Base-by-base conservation (phyloP, 78 protist genomes). In the Trichosphaerium sp. region DNA sequence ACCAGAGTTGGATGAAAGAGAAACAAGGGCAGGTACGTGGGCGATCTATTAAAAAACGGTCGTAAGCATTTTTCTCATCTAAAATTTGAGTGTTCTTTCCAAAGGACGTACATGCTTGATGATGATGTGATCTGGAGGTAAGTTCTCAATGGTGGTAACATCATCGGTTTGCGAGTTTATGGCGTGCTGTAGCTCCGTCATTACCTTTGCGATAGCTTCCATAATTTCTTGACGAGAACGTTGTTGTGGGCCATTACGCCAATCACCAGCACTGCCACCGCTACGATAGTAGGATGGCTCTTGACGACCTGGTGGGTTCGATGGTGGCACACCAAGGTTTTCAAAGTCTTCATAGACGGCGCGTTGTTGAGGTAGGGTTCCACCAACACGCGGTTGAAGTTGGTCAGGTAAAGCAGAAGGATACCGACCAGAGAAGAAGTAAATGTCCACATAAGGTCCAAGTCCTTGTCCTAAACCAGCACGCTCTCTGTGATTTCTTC, bases 261-360 rank as follows among this genome's bases (percentile, higher is more conserved):
- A n/a, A n/a, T n/a, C n/a, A n/a, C n/a, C n/a, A n/a, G n/a, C n/a
- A n/a, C n/a, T n/a, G n/a, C n/a, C n/a, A n/a, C n/a, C n/a, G n/a
- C n/a, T n/a, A n/a, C n/a, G n/a, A n/a, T n/a, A n/a, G n/a, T n/a
- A n/a, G 31, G n/a, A 6, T 6, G 8, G 4, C 15, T 28, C 38
- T n/a, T 4, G 70, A 37, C 38, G 4, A 43, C 23, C 38, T 21
- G 23, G 70, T 14, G 34, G 1, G 60, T 42, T 26, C 66, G 43
- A 35, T 34, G 54, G 89, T 12, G 87, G 58, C 5, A 70, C 25
- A n/a, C n/a, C n/a, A n/a, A n/a, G n/a, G 39, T 80, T 59, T 7
- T 62, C 37, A 65, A 91, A 90, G 29, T 86, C 93, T 8, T 85
- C 95, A 68, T 93, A 93, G 34, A 93, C 94, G 26, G 76, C 55